phyloP scores from a whole-genome alignment of 768 basidiomycete species.

The Russula compacta region DNA sequence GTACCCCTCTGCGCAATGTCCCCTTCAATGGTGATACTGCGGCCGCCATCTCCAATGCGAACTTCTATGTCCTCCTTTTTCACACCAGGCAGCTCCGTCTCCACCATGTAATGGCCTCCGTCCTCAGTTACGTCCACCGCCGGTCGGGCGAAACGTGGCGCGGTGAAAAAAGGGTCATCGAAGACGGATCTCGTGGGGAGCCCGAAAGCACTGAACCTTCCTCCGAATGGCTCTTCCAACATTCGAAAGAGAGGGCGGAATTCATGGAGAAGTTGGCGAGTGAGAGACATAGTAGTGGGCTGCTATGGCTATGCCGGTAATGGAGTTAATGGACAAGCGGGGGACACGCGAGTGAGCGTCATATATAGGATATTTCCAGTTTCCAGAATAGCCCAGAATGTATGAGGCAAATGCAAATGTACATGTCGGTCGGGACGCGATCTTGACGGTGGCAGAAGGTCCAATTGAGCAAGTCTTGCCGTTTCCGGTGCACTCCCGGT shows the following conservation, averaged over 20 bases:
- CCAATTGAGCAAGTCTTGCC: too few relatives aligned
- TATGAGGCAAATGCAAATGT: too few relatives aligned
- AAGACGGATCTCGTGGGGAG: conserved; percentile 32
- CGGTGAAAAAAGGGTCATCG: conserved; percentile 42
- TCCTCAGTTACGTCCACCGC: conserved; percentile 63
- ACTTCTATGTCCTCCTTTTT: conserved; percentile 70
- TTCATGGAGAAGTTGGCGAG: conserved; percentile 57
- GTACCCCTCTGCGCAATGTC: conserved; percentile 28
- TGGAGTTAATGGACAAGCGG: too few relatives aligned
- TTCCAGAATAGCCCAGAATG: conserved; percentile 1
- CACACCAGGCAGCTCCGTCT: conserved; percentile 73
- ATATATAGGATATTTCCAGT: too few relatives aligned
- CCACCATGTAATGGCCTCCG: conserved; percentile 53
- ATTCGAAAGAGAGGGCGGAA: conserved; percentile 68
- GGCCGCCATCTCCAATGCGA: conserved; percentile 58
- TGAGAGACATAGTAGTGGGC: conserved; percentile 45
- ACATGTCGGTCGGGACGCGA: too few relatives aligned
- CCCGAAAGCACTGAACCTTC: conserved; percentile 26
- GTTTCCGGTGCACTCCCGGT: background rate
- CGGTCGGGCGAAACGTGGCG: conserved; percentile 33
- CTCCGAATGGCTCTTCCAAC: conserved; percentile 60
- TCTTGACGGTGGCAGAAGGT: too few relatives aligned
- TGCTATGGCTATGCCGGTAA: background rate
- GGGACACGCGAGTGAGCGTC: too few relatives aligned
- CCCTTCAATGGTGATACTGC: conserved; percentile 66